Conservation (phyloP, 331 rosid genomes). For the Prunus yedoensis region DNA sequence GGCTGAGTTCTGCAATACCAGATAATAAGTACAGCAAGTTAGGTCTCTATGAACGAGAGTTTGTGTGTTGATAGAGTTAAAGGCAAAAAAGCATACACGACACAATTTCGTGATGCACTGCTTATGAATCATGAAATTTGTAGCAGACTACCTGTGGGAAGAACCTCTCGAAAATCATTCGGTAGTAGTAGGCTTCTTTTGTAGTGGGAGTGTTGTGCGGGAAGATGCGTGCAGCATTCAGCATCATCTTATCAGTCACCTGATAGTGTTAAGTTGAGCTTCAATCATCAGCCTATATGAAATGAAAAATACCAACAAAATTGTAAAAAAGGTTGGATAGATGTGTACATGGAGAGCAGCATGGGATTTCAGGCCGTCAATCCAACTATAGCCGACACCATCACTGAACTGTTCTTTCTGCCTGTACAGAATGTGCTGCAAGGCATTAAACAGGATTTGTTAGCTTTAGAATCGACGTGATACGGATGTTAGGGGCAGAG, state of each 20-base stretch:
- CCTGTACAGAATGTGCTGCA: constrained; percentile 87
- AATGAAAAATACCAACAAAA: neutral
- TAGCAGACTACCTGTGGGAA: constrained; percentile 77
- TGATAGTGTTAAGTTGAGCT: constrained; percentile 24
- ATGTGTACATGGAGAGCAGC: constrained; percentile 74
- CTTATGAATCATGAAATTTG: neutral
- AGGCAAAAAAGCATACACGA: neutral
- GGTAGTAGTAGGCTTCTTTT: constrained; percentile 85
- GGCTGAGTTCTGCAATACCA: constrained; percentile 76
- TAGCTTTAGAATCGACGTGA: constrained; percentile 9
- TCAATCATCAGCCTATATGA: constrained; percentile 8
- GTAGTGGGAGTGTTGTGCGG: constrained; percentile 86
- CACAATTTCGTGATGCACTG: neutral
- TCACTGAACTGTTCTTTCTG: constrained; percentile 98
- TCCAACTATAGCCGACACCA: constrained; percentile 99
- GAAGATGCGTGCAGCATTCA: constrained; percentile 67
- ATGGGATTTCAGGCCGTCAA: constrained; percentile 91
- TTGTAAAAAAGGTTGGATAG: neutral
- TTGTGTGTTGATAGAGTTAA: neutral
- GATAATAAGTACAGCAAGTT: neutral
- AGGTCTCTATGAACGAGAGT: neutral
- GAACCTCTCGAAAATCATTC: constrained; percentile 95
- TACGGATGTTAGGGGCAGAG: neutral
- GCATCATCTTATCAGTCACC: constrained; percentile 90
- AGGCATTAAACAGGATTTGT: constrained; percentile 25